These are phyloP conservation scores for Mycena alexandri DNA, from an alignment of 768 basidiomycete genomes.

Conservation along the genomic window DNA sequence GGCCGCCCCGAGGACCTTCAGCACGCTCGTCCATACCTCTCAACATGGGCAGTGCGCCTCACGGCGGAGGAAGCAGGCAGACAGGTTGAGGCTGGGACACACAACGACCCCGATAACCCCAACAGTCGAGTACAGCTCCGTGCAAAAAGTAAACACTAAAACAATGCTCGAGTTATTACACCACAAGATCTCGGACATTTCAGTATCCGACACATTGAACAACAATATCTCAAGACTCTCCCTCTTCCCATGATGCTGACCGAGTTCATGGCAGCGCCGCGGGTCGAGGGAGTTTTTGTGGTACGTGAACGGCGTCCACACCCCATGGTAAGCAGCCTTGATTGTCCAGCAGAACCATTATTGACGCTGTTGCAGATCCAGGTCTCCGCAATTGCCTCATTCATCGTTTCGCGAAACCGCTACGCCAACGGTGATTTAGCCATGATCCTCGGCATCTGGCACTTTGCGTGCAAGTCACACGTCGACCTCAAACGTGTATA, in stretches of 20 bases:
- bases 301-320: constrained; percentile 4
- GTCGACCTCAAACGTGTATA: constrained; percentile 41
- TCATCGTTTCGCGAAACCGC: constrained; percentile 14
- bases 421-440: constrained; percentile 13
- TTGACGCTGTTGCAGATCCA: no score
- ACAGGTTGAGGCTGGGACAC: not conserved
- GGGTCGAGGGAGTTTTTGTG: constrained; percentile 39
- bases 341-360: not conserved
- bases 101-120: constrained; percentile 14
- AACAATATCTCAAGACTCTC: not conserved
- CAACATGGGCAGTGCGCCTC: not conserved
- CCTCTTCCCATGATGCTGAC: constrained; percentile 5
- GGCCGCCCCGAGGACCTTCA: not conserved
- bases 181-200: not conserved
- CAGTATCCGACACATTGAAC: not conserved
- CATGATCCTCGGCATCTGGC: constrained; percentile 38
- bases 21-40: constrained; percentile 11
- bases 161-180: not conserved
- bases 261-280: not conserved
- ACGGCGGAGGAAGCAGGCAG: not conserved
- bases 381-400: not conserved
- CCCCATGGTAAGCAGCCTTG: constrained; percentile 1
- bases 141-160: not conserved
- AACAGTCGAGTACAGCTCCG: constrained; percentile 1
- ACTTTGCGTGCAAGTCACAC: constrained; percentile 40